Base-by-base conservation (phyloP, 2,329 filamentous ascomycete species). In the Phialocephala sp. region DNA sequence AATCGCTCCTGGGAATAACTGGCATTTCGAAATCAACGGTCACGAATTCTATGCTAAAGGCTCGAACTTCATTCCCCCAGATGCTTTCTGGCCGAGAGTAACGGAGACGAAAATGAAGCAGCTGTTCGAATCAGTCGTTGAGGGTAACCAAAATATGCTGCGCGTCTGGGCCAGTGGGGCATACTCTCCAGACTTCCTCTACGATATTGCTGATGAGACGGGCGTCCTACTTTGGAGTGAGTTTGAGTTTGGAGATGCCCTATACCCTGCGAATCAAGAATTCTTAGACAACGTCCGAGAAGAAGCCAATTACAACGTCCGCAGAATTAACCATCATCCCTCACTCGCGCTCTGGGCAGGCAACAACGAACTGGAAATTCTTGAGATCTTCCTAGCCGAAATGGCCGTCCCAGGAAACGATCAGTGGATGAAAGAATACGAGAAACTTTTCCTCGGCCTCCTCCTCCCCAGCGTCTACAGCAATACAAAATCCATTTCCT, bases 11-110 rank as follows among this genome's bases (percentile, higher is more conserved):
- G 85, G 84, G 8, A 83, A 82, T 52, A 85, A 86, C 73, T 87
- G 86, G 86, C 85, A 89, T 72, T 89, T 90, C 68, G 86, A 89
- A 72, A 81, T 90, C 66, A 90, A 90, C 66, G 87, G 87, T 0
- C 81, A 85, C 58, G 83, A 86, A 14, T 87, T 90, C 69, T 90
- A 88, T 69, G 86, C 85, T 2, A 89, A 89, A 72, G 87, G 86
- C 4, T 87, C 84, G 20, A 89, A 89, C 68, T 84, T 89, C 68
- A 87, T 89, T 59, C 86, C 87, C 0, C 85, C 85, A 0, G 86
- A 89, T 72, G 81, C 82, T 1, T 89, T 89, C 73, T 89, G 86
- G 85, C 82, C 87, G 0, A 79, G 85, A 52, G 86, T 89, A 6
- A 88, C 85, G 0, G 74, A 79, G 27, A 76, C 77, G 0, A 81